Conservation (phyloP, 805 yeast species). For the Kockiozyma suomiensis region DNA sequence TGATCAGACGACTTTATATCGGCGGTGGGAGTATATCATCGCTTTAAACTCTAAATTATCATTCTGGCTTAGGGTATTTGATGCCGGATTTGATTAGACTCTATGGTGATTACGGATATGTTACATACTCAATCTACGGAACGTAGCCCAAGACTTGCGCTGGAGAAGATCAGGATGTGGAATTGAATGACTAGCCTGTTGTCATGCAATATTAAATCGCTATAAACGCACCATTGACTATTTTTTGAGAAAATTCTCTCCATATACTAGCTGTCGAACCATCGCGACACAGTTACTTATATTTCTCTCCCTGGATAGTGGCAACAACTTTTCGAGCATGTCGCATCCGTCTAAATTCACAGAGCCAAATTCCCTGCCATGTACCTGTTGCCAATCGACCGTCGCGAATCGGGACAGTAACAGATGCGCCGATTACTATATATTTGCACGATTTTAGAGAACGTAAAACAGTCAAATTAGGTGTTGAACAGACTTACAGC, state of each 20-base stretch:
- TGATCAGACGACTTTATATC: not conserved
- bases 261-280: no score
- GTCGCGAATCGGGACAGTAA: constrained; percentile 68
- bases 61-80: not conserved
- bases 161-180: no score
- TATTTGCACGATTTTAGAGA: not conserved
- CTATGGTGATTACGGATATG: no score
- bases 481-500: constrained; percentile 39
- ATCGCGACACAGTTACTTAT: not conserved
- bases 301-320: constrained; percentile 63
- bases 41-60: constrained; percentile 8
- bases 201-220: not conserved
- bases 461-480: not conserved
- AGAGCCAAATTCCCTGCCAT: constrained; percentile 81
- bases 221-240: not conserved
- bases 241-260: no score
- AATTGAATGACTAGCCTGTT: no score
- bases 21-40: no score
- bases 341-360: constrained; percentile 68
- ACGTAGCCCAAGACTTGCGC: no score
- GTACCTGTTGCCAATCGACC: constrained; percentile 74
- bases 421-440: constrained; percentile 59
- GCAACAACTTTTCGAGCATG: constrained; percentile 72
- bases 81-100: constrained; percentile 8
- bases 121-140: no score